Evolutionary conservation across 495 filamentous ascomycete genomes (phyloP), one percentile per base, ranked within the genome.

Genomic region (Jackrogersella minutella): DNA sequence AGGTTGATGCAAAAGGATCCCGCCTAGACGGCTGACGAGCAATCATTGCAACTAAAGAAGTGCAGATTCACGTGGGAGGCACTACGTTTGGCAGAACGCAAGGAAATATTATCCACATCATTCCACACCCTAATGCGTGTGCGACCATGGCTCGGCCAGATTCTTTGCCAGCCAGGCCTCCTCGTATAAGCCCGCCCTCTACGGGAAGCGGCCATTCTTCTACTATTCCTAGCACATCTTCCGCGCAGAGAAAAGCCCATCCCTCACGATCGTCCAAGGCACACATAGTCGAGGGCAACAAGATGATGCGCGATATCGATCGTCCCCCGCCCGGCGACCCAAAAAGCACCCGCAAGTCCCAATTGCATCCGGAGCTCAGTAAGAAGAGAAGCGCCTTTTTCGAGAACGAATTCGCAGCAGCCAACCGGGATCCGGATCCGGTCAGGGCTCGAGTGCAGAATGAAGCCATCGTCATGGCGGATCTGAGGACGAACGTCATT

Each of bases 401-500:
- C 40, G 80, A 84, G 55, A 73, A 73, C 37, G 84, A 83, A 2
- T 84, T 87, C 54, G 72, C 73, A 34, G 62, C 64, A 13, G 49
- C 68, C 0, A 73, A 71, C 36, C 66, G 77, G n/a, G 62, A 64
- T 16, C 63, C 53, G 19, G 75, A 73, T 52, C 68, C 84, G 8
- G 82, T 85, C 8, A 80, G 80, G 58, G 85, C 90, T 41, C 81
- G 85, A 26, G 77, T 92, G 17, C 74, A 76, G 13, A 86, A 84
- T 61, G 85, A 93, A 62, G 87, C 91, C 14, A 80, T 90, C 52
- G 84, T 97, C 54, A 82, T 91, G 56, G 91, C 88, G 33, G 92
- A 97, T 73, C 75, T 98, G 28, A 88, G 86, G 70, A 92, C 91
- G n/a, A 97, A 95, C 19, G 61, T 75, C 19, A 73, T 71, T 16